Conservation (phyloP, 2,329 filamentous ascomycete genomes). For the Colletotrichum truncatum region DNA sequence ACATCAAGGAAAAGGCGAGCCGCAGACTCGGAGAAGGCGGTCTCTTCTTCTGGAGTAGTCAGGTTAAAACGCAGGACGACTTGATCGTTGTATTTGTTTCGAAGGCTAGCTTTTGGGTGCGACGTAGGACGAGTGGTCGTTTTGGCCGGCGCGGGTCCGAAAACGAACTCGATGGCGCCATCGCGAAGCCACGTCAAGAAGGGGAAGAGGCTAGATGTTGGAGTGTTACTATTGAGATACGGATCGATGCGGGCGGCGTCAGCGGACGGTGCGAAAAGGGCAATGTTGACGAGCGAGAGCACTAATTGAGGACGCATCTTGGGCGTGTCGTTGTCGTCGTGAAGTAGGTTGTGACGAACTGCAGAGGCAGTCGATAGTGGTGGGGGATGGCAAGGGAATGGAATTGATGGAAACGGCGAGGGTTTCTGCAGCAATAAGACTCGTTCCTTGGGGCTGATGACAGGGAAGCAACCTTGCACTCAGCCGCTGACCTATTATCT, state of each 20-base stretch:
- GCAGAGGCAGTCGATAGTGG: background rate
- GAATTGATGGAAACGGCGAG: conserved; percentile 16
- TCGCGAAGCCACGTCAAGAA: conserved; percentile 61
- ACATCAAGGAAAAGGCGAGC: conserved; percentile 85
- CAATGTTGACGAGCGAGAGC: conserved; percentile 5
- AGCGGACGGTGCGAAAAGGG: conserved; percentile 37
- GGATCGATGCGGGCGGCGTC: conserved; percentile 40
- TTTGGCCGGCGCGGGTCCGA: conserved; percentile 53
- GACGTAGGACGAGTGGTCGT: conserved; percentile 36
- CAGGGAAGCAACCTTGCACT: conserved; percentile 9
- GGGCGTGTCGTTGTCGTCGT: background rate
- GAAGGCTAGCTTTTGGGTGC: conserved; percentile 56
- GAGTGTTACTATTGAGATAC: conserved; percentile 28
- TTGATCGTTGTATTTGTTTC: conserved; percentile 75
- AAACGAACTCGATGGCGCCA: conserved; percentile 57
- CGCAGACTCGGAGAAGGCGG: conserved; percentile 76
- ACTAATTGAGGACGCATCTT: conserved; percentile 22
- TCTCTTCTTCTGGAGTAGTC: conserved; percentile 72
- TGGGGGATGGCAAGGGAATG: conserved; percentile 28
- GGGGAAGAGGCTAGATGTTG: conserved; percentile 48
- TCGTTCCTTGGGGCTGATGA: background rate
- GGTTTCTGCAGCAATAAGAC: background rate
- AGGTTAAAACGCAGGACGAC: conserved; percentile 92
- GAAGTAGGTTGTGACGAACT: background rate
- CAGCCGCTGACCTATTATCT: conserved; percentile 1